A percentile compares a stretch with the other conserved stretches of the same genome.
Conservation (phyloP, 23 red algal genomes). For the Gracilaria domingensis region DNA sequence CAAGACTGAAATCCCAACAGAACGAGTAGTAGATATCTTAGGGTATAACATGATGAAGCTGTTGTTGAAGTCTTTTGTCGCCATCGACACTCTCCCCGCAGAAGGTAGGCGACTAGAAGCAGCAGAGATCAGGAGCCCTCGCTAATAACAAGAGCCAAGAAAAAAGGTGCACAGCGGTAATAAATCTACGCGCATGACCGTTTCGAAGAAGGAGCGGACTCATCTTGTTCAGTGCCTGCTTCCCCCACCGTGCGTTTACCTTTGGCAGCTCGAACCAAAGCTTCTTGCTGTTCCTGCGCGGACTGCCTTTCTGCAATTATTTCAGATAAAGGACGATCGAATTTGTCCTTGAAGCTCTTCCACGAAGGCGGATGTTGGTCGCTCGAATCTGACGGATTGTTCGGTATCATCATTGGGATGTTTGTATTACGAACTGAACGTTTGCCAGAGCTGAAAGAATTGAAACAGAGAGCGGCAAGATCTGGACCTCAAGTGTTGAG, state of each 20-base stretch:
- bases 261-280: not conserved
- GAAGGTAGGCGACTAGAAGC: no score
- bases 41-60: no score
- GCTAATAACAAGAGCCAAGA: no score
- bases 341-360: constrained; percentile 14
- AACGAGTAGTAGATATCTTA: no score
- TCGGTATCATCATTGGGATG: not conserved
- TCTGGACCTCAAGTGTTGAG: no score
- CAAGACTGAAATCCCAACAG: no score
- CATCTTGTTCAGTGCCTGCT: not conserved
- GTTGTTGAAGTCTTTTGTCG: no score
- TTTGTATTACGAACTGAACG: not conserved
- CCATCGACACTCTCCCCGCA: no score
- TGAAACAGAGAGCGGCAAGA: no score
- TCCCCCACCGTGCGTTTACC: constrained; percentile 16
- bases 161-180: no score
- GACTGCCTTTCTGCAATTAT: constrained; percentile 9
- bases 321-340: constrained; percentile 8
- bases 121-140: no score
- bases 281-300: not conserved
- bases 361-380: constrained; percentile 8
- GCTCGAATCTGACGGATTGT: not conserved
- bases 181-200: not conserved
- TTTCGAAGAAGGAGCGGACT: not conserved
- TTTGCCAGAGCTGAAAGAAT: no score